Evolutionary conservation across 2,329 filamentous ascomycete genomes (phyloP), one percentile per base, ranked within the genome.

Genomic region (Trichoderma sp.): DNA sequence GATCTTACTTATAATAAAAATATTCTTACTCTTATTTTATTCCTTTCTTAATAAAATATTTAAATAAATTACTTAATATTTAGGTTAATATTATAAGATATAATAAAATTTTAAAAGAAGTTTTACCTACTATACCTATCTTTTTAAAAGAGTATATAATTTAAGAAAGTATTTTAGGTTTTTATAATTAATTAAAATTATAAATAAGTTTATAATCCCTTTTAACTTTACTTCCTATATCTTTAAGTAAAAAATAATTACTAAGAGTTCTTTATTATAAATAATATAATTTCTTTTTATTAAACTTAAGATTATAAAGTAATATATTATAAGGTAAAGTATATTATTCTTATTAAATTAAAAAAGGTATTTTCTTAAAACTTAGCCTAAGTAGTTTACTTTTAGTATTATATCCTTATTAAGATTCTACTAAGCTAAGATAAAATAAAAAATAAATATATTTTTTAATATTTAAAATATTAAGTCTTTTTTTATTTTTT

Each of bases 221-320:
- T 5, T 3, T n/a, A 61, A 47, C 2, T n/a, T 49, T 31, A 33
- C 6, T 1, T 61, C 10, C 21, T 61, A 61, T 10, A 8, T 6
- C 2, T 61, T 61, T 47, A 61, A 31, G 3, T 47, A 31, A 49
- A n/a, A 47, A 10, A 61, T 61, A 35, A 52, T 64, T 8, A 16
- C 33, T 31, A 52, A 19, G 24, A 64, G 19, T 19, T 64, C 27
- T 16, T 55, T 53, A 64, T 64, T 64, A 64, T 64, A 64, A 8
- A 64, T 55, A 6, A 37, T 64, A 55, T 64, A 52, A 5, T 64
- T 61, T 31, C 31, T 24, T 61, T 61, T 61, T 21, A 31, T 4
- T 31, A 31, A 1, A 6, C 5, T 31, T 31, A 31, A 8, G 1
- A 31, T 6, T 6, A 8, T 31, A 6, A 31, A 31, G 5, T 31